Evolutionary conservation across 805 yeast species (phyloP).

Genomic region (Yamadazyma sp.): DNA sequence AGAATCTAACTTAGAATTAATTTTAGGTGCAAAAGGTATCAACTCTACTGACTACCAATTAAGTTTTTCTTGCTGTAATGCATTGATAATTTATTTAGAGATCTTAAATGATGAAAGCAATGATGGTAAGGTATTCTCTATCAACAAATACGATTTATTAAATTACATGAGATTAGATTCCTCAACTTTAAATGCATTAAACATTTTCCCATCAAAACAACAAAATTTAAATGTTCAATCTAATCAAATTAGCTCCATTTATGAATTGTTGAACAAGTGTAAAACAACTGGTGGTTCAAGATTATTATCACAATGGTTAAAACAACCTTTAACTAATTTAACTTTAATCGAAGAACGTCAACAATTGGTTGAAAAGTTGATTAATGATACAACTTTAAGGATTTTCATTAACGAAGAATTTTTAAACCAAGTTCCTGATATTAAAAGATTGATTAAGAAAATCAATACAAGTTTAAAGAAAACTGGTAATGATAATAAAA

Average conservation of each 20-base stretch:
- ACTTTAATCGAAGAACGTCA: slow-evolving; percentile 66
- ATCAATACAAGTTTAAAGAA: slow-evolving; percentile 37
- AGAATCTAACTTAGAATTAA: slow-evolving; percentile 34
- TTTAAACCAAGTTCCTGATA: slow-evolving; percentile 75
- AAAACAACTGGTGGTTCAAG: slow-evolving; percentile 88
- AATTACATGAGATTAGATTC: slow-evolving; percentile 88
- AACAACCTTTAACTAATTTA: slow-evolving; percentile 82
- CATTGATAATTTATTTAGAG: slow-evolving; percentile 66
- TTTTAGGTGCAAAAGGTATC: slow-evolving; percentile 55
- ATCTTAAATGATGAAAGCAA: slow-evolving; percentile 49
- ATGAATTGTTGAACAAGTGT: slow-evolving; percentile 83
- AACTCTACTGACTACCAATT: slow-evolving; percentile 40
- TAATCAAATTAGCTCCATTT: slow-evolving; percentile 49
- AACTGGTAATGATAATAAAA: slow-evolving; percentile 45
- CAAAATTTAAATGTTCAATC: slow-evolving; percentile 19
- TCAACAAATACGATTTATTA: slow-evolving; percentile 68
- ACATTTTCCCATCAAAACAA: slow-evolving; percentile 63
- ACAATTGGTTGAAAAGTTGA: slow-evolving; percentile 64
- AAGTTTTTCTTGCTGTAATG: slow-evolving; percentile 63
- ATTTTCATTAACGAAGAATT: slow-evolving; percentile 64
- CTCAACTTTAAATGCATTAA: slow-evolving; percentile 84
- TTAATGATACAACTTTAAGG: slow-evolving; percentile 68
- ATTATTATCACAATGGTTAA: slow-evolving; percentile 87
- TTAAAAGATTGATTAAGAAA: slow-evolving; percentile 71
- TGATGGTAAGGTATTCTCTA: slow-evolving; percentile 45